Conservation (phyloP, 176 grass and related monocot species). For the Tuctoria greenei region DNA sequence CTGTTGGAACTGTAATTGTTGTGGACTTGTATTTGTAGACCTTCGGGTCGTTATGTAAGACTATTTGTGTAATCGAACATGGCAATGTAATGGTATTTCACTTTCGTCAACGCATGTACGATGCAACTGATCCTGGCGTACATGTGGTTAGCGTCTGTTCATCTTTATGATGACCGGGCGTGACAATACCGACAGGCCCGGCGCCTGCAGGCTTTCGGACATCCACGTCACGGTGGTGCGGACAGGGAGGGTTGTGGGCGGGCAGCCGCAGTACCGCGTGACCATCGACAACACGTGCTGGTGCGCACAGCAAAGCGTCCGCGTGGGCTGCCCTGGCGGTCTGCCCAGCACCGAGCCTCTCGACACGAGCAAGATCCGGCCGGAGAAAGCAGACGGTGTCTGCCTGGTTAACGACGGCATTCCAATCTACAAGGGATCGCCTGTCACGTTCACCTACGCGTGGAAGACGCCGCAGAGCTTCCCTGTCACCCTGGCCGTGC, state of each 20-base stretch:
- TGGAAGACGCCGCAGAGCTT: conserved; percentile 1
- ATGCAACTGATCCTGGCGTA: too few species aligned
- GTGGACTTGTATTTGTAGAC: too few species aligned
- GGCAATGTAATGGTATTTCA: too few species aligned
- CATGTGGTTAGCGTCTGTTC: too few species aligned
- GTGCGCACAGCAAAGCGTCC: neutral
- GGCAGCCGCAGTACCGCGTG: conserved; percentile 14
- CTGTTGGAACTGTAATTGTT: too few species aligned
- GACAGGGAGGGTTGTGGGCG: neutral
- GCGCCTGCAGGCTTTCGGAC: neutral
- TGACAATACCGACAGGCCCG: neutral
- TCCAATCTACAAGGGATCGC: neutral
- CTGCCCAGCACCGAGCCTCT: neutral
- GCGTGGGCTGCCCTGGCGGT: neutral
- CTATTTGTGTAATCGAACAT: too few species aligned
- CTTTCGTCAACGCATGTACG: too few species aligned
- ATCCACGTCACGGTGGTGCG: neutral
- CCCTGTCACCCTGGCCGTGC: neutral
- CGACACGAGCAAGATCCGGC: neutral
- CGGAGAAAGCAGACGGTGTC: neutral
- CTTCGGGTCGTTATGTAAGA: too few species aligned
- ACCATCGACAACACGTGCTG: conserved; percentile 23
- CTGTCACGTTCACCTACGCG: conserved; percentile 7
- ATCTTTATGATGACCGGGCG: too few species aligned
- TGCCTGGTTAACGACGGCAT: conserved; percentile 10